phyloP scores from a whole-genome alignment of 179 eudicot species.

The Spinacia oleracea region DNA sequence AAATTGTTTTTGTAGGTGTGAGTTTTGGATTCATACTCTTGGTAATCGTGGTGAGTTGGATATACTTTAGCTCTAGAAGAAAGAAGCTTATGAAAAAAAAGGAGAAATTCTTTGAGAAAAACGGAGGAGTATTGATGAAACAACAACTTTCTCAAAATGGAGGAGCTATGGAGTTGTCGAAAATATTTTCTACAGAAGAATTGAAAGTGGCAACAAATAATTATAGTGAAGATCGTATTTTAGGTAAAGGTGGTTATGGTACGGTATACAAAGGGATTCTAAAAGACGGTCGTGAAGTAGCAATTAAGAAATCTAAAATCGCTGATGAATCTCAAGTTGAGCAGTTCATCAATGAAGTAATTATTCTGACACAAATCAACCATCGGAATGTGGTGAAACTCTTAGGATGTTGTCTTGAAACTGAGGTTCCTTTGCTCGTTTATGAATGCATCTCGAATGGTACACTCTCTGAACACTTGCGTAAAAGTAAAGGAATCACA shows the following conservation, averaged over 20 bases:
- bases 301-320: not conserved
- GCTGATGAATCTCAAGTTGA: slow-evolving; percentile 2
- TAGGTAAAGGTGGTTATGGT: slow-evolving; percentile 11
- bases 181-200: not conserved
- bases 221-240: not conserved
- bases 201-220: slow-evolving; percentile 2
- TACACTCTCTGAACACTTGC: not conserved
- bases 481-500: not conserved
- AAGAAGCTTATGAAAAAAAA: slow-evolving; percentile 14
- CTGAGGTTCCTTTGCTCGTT: slow-evolving; percentile 11
- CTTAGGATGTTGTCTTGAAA: slow-evolving; percentile 15
- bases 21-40: slow-evolving; percentile 10
- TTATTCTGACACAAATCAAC: not conserved
- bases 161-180: not conserved
- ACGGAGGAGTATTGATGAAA: slow-evolving; percentile 31
- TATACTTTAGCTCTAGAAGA: slow-evolving; percentile 6
- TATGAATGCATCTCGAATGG: not conserved
- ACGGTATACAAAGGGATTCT: slow-evolving; percentile 3
- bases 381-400: slow-evolving; percentile 18
- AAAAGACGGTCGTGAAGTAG: not conserved
- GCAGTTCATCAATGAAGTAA: slow-evolving; percentile 9
- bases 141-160: not conserved
- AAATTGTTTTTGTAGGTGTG: no score
- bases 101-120: slow-evolving; percentile 27
- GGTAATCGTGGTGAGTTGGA: not conserved